Evolutionary conservation across 352 stramenopile genomes (phyloP).

Genomic region (Phytophthora syringae): DNA sequence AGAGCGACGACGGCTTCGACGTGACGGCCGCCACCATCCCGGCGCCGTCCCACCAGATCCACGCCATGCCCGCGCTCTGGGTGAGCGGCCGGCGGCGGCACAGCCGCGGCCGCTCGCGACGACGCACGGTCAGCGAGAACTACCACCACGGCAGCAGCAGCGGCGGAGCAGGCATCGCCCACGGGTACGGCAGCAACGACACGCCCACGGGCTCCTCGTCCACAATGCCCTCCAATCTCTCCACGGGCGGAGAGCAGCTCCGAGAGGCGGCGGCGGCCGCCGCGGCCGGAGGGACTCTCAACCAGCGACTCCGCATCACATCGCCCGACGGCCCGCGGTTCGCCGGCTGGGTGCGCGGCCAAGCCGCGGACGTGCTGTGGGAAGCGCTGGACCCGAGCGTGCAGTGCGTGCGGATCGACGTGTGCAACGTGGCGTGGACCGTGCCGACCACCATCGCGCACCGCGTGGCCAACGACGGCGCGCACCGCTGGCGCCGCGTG

Average conservation of each 20-base stretch:
- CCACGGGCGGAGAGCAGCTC: slow-evolving; percentile 39
- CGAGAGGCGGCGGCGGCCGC: slow-evolving; percentile 33
- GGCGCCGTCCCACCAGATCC: slow-evolving; percentile 46
- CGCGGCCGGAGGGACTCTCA: slow-evolving; percentile 19
- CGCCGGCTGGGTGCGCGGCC: slow-evolving; percentile 76
- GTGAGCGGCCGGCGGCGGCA: slow-evolving; percentile 50
- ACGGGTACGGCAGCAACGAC: slow-evolving; percentile 34
- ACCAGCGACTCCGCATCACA: slow-evolving; percentile 61
- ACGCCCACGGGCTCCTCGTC: slow-evolving; percentile 29
- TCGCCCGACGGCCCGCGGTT: slow-evolving; percentile 56
- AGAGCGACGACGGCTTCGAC: slow-evolving; percentile 51
- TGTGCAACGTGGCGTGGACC: slow-evolving; percentile 86
- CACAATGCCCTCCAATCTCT: slow-evolving; percentile 26
- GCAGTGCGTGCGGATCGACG: slow-evolving; percentile 80
- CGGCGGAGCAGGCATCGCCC: slow-evolving; percentile 7
- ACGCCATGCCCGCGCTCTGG: slow-evolving; percentile 48
- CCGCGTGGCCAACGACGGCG: slow-evolving; percentile 70
- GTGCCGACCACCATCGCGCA: slow-evolving; percentile 81
- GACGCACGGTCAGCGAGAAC: slow-evolving; percentile 47
- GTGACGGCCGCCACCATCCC: slow-evolving; percentile 46
- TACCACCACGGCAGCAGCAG: slow-evolving; percentile 29
- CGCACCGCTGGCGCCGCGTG: slow-evolving; percentile 77
- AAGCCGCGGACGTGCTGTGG: slow-evolving; percentile 82
- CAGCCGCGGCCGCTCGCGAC: slow-evolving; percentile 41
- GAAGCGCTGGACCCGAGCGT: slow-evolving; percentile 75